Base-by-base conservation (phyloP, 208 protist genomes). In the Leishmania guyanensis region DNA sequence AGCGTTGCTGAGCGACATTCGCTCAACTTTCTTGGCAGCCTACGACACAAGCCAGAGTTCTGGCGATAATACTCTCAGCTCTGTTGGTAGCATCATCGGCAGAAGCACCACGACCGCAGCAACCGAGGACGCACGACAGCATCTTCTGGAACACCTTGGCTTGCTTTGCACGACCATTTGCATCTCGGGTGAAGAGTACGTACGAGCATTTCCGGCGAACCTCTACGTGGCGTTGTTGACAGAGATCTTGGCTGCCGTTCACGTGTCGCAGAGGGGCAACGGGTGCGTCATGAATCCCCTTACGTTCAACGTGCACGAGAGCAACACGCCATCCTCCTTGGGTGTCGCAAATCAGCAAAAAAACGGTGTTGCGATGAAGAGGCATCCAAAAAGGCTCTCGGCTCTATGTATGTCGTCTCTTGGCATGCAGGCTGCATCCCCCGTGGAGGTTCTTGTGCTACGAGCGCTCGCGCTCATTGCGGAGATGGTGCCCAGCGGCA, bases 391-490 rank as follows among this genome's bases (percentile, higher is more conserved):
- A n/a, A 5, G 22, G n/a, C 62, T 80, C 14, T 51, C 62, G 3
- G 53, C 58, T 6, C 56, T 5, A 53, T 54, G 62, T 16, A 56
- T 82, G 16, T 64, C 75, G 12, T 82, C 53, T 60, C n/a, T 33
- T 5, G 78, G 78, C 1, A 65, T 86, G 53, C 82, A 86, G 76
- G 58, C 71, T 16, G 85, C 85, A 6, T 86, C 82, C 5, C 78
- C 73, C 3, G 66, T 86, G 2, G 80, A 82, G 48, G 77, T 84
- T 43, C 80, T 89, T 22, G 75, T 85, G 3, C 78, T 91, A 22
- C 90, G 91, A 29, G 84, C 89, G 17, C 53, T 96, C 36, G 86
- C 90, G 26, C 86, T 94, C 70, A 83, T 95, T 33, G 82, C 87
- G 20, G 90, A 93, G 56, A 83, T 87, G n/a, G 90, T 95, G 1